phyloP scores from a whole-genome alignment of 78 protist genomes.

The Pigoraptor vietnamica region DNA sequence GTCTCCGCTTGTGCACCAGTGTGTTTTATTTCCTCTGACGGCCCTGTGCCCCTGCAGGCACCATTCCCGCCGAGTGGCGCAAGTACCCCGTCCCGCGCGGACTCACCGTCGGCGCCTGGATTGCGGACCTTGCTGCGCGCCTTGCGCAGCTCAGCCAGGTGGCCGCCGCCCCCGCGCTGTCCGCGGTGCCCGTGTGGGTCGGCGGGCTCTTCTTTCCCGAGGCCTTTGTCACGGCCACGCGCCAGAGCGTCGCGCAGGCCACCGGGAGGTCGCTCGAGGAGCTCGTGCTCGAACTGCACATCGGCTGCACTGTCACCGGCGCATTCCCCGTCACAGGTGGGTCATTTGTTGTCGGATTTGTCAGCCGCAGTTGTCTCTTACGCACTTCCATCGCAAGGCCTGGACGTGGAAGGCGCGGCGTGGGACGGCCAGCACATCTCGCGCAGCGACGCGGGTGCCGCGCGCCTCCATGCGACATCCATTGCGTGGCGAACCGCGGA shows the following conservation, averaged over 20 bases:
- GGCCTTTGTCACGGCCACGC: slow-evolving; percentile 90
- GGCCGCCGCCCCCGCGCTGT: background rate
- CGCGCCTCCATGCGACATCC: background rate
- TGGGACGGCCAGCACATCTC: background rate
- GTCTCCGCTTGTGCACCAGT: too few relatives aligned
- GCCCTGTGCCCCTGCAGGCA: background rate
- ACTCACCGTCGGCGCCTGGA: slow-evolving; percentile 51
- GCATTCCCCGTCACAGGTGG: background rate
- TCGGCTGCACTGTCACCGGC: background rate
- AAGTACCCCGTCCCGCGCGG: slow-evolving; percentile 54
- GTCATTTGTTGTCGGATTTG: slow-evolving; percentile 1
- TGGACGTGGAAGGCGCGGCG: background rate
- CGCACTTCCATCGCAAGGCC: slow-evolving; percentile 6
- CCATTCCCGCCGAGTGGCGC: slow-evolving; percentile 70
- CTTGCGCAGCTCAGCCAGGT: background rate
- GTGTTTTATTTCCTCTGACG: background rate
- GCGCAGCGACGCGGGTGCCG: background rate
- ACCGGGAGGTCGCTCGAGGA: slow-evolving; percentile 75
- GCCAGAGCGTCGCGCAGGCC: slow-evolving; percentile 83
- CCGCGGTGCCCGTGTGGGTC: slow-evolving; percentile 54
- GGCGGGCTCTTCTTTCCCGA: slow-evolving; percentile 88
- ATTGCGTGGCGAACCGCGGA: background rate
- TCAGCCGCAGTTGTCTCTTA: background rate
- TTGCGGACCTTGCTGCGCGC: slow-evolving; percentile 53
- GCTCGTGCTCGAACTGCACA: slow-evolving; percentile 32